Evolutionary conservation across 352 stramenopile genomes (phyloP).

Genomic region (Plasmopara muralis): DNA sequence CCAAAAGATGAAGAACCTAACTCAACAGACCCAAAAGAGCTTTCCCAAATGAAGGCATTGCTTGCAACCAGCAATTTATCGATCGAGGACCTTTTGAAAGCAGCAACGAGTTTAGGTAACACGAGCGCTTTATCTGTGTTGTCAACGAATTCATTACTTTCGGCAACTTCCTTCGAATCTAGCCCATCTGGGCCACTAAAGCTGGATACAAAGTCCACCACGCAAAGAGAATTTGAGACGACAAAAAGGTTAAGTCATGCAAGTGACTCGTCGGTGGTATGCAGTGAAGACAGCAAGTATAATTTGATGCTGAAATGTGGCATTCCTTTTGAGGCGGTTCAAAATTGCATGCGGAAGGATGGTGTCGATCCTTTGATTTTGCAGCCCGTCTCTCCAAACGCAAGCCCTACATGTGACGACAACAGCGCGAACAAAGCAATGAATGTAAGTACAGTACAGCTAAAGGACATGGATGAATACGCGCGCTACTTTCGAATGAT

Average conservation of each 20-base stretch:
- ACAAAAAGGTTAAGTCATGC: slow-evolving; percentile 6
- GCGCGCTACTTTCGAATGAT: slow-evolving; percentile 93
- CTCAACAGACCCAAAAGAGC: slow-evolving; percentile 21
- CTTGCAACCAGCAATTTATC: slow-evolving; percentile 53
- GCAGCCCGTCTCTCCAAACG: slow-evolving; percentile 8
- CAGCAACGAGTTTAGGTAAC: slow-evolving; percentile 41
- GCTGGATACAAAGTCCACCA: slow-evolving; percentile 12
- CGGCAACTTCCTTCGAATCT: slow-evolving; percentile 1
- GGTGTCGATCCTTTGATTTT: slow-evolving; percentile 40
- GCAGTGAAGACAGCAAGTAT: slow-evolving; percentile 36
- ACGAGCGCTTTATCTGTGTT: slow-evolving; percentile 18
- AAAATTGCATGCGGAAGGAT: slow-evolving; percentile 71
- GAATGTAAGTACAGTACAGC: slow-evolving; percentile 10
- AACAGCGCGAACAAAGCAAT: not conserved
- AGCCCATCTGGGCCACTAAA: slow-evolving; percentile 5
- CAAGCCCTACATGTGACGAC: not conserved
- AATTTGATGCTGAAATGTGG: slow-evolving; percentile 57
- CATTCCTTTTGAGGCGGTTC: slow-evolving; percentile 61
- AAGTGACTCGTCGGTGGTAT: slow-evolving; percentile 2
- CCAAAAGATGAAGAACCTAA: slow-evolving; percentile 8
- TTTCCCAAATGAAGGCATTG: slow-evolving; percentile 61
- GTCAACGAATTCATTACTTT: slow-evolving; percentile 10
- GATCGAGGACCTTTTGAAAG: slow-evolving; percentile 64
- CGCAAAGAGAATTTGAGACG: slow-evolving; percentile 16
- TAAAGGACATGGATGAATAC: slow-evolving; percentile 69